Evolutionary conservation across 345 rosid species (phyloP).

Genomic region (Aegle marmelos): DNA sequence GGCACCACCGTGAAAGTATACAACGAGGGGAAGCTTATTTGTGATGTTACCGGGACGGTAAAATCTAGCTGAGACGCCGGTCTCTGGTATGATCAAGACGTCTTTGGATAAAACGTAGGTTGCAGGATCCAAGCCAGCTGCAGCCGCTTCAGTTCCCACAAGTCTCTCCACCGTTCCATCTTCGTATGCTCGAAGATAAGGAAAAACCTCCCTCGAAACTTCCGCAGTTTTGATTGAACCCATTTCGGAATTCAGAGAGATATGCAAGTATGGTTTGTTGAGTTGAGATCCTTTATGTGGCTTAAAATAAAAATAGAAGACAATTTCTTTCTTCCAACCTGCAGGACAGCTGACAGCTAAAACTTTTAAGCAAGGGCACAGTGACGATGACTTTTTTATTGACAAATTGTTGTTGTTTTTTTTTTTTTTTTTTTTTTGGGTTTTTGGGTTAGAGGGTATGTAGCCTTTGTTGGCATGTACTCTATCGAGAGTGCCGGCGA

Average conservation of each 20-base stretch:
- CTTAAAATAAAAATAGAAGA: not conserved
- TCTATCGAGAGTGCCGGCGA: no score
- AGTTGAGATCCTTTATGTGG: not conserved
- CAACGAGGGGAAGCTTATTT: conserved; percentile 55
- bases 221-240: conserved; percentile 30
- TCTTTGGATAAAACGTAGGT: conserved; percentile 63
- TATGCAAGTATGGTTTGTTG: not conserved
- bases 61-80: conserved; percentile 54
- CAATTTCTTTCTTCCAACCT: not conserved
- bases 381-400: not conserved
- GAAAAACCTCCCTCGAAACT: conserved; percentile 47
- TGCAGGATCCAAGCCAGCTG: conserved; percentile 57
- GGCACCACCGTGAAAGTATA: conserved; percentile 89
- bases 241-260: conserved; percentile 25
- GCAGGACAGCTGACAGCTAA: not conserved
- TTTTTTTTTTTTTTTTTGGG: no score
- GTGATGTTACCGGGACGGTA: conserved; percentile 41
- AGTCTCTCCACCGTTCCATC: conserved; percentile 63
- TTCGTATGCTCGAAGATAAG: conserved; percentile 52
- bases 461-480: no score
- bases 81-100: conserved; percentile 44
- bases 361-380: not conserved
- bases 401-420: no score
- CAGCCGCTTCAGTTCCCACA: conserved; percentile 45
- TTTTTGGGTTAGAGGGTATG: no score